These are phyloP conservation scores for Colletotrichum ledebouriae DNA, from an alignment of 2,329 filamentous ascomycete genomes.

Conservation along the genomic window DNA sequence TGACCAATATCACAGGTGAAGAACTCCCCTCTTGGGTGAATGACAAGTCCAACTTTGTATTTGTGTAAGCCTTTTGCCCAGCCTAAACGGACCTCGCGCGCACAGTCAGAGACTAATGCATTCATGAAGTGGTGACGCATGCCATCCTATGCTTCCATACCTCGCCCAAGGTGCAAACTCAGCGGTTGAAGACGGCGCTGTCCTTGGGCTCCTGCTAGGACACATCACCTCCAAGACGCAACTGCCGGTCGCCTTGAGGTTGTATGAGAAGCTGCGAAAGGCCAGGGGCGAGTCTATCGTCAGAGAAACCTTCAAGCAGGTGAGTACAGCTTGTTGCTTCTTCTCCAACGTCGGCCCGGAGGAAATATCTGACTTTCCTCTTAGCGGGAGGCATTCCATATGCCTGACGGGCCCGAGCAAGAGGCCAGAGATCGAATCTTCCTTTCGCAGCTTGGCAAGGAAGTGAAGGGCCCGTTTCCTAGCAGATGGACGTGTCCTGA, in stretches of 20 bases:
- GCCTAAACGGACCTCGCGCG: too few relatives aligned
- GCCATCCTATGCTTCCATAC: conserved; percentile 74
- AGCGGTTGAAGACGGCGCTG: conserved; percentile 76
- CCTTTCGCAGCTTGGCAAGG: conserved; percentile 65
- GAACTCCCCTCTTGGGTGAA: conserved; percentile 69
- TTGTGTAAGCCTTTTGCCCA: conserved; percentile 52
- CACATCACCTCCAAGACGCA: conserved; percentile 61
- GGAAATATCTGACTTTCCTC: not conserved
- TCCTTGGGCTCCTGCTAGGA: conserved; percentile 70
- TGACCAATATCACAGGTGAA: conserved; percentile 49
- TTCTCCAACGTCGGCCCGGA: not conserved
- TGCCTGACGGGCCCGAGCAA: conserved; percentile 69
- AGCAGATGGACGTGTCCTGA: conserved; percentile 74
- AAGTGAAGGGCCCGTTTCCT: conserved; percentile 68
- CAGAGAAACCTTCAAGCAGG: conserved; percentile 67
- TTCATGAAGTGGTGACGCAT: conserved; percentile 65
- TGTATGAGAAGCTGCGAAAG: conserved; percentile 64
- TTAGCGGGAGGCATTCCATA: conserved; percentile 65
- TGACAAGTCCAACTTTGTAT: conserved; percentile 63
- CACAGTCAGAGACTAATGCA: not conserved
- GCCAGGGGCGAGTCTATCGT: conserved; percentile 67
- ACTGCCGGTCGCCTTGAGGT: conserved; percentile 57
- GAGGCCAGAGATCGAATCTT: conserved; percentile 69
- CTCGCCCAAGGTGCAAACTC: conserved; percentile 77
- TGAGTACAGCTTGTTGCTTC: not conserved